Evolutionary conservation across 2,329 filamentous ascomycete genomes (phyloP), one percentile per base, ranked within the genome.

Genomic region (Sordariomycetes sp.): DNA sequence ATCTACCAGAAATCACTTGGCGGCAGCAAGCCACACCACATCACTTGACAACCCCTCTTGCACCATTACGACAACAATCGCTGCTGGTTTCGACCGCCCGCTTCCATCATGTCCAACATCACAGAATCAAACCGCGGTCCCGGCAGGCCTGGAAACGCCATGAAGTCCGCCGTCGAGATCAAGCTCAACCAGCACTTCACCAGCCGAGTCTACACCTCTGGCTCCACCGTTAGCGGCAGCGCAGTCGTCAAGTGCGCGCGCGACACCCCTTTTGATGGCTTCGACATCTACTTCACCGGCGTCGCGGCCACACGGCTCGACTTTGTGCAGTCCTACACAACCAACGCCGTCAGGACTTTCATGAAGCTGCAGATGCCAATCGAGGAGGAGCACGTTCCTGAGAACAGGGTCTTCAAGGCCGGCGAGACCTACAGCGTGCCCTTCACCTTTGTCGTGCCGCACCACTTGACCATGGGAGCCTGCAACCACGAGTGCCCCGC

Each of bases 361-460:
- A 58, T 76, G 44, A 72, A 73, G 56, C 54, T 73, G 39, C 56
- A 61, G 35, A 74, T 76, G 64, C 72, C 72, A 8, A 55, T 75
- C 15, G 38, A 41, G 31, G 57, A 59, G n/a, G 57, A 59, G 2
- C 47, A 55, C 6, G 66, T 75, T 34, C 72, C 72, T 3, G 51
- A 53, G 7, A 55, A 63, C 15, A 55, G 63, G 21, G 46, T 72
- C 20, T 66, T 75, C 39, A 55, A 66, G 49, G 57, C 61, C n/a
- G 68, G 63, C 3, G 50, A 50, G 41, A 60, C 58, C 18, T 71
- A 72, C 51, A 61, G 47, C 11, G 51, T 77, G 17, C 72, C 72
- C n/a, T 72, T 77, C 56, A 54, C 72, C 54, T 77, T 77, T 42
- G 65, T 76, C 38, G 63, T 77, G 12, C 72, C 72, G n/a, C 58